Percentiles rank a stretch among this genome's conserved stretches.
These are phyloP conservation scores for Trichoderma koningiopsis DNA, from an alignment of 2,329 filamentous ascomycete species.

Conservation along the genomic window DNA sequence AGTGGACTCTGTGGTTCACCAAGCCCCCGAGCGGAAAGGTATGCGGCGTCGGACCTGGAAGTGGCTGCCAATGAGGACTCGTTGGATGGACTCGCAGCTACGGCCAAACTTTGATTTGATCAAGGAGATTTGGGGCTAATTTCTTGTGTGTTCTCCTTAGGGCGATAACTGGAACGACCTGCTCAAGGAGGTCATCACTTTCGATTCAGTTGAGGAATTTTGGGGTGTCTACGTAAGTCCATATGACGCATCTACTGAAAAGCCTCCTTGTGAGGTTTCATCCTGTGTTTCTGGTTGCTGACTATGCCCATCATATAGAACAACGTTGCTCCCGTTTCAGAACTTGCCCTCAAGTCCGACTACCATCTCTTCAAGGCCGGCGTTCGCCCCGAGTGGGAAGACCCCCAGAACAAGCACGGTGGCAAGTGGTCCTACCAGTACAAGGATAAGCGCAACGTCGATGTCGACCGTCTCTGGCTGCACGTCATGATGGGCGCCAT, in stretches of 20 bases:
- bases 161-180: constrained; percentile 99
- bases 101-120: neutral
- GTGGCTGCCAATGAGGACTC: neutral
- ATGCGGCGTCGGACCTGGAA: constrained; percentile 26
- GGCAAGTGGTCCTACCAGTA: constrained; percentile 99
- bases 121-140: neutral
- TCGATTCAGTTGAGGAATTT: constrained; percentile 98
- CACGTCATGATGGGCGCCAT: constrained; percentile 96
- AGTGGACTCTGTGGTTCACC: constrained; percentile 99
- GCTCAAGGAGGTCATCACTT: constrained; percentile 97
- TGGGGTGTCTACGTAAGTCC: constrained; percentile 95
- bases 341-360: constrained; percentile 95
- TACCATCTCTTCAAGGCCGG: constrained; percentile 99
- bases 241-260: neutral
- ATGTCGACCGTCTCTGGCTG: constrained; percentile 95
- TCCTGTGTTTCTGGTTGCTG: neutral
- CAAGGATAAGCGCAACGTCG: constrained; percentile 90
- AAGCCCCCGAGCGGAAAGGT: constrained; percentile 97
- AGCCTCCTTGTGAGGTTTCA: neutral
- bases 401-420: constrained; percentile 97
- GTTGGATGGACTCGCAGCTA: constrained; percentile 1
- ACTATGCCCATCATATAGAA: constrained; percentile 63
- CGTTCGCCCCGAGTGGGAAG: constrained; percentile 97
- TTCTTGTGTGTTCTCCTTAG: constrained; percentile 46
- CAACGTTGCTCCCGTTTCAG: constrained; percentile 95